phyloP scores from a whole-genome alignment of 1,284 basidiomycete genomes.

The Mycosarcoma mackinlayi region DNA sequence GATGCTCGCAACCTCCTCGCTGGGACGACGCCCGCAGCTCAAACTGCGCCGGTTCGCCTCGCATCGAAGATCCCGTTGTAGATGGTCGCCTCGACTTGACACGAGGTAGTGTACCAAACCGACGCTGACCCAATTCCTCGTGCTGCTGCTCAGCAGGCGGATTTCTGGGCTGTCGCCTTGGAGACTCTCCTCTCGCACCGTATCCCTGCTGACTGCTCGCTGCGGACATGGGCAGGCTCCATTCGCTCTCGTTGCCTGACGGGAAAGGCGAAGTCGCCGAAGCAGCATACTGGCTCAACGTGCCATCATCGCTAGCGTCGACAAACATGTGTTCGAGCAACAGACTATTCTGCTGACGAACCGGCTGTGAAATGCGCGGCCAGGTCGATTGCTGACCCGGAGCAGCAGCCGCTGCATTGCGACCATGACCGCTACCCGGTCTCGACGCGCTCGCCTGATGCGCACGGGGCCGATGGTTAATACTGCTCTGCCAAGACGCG shows the following conservation, averaged over 20 bases:
- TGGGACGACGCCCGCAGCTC: conserved; percentile 1
- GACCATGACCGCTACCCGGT: neutral
- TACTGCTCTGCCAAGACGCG: conserved; percentile 41
- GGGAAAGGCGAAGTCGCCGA: conserved; percentile 4
- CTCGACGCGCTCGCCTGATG: neutral
- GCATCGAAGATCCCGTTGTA: conserved; percentile 15
- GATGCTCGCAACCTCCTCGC: neutral
- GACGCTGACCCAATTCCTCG: neutral
- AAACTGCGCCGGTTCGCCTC: conserved; percentile 18
- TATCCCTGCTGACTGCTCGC: neutral
- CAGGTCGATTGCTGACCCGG: conserved; percentile 28
- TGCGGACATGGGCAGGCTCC: neutral
- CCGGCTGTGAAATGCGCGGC: conserved; percentile 14
- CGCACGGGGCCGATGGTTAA: conserved; percentile 27
- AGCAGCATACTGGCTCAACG: neutral
- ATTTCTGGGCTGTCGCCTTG: no score
- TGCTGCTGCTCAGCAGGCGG: no score
- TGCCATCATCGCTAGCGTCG: conserved; percentile 15
- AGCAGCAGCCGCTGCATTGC: neutral
- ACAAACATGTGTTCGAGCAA: conserved; percentile 41
- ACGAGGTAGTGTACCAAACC: conserved; percentile 14
- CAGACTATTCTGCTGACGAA: conserved; percentile 10
- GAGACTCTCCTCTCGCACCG: no score
- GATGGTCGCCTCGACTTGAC: conserved; percentile 12
- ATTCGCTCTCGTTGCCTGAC: neutral